Evolutionary conservation across 805 yeast genomes (phyloP), one percentile per base, ranked within the genome.

Genomic region (Suhomyces vadensis): DNA sequence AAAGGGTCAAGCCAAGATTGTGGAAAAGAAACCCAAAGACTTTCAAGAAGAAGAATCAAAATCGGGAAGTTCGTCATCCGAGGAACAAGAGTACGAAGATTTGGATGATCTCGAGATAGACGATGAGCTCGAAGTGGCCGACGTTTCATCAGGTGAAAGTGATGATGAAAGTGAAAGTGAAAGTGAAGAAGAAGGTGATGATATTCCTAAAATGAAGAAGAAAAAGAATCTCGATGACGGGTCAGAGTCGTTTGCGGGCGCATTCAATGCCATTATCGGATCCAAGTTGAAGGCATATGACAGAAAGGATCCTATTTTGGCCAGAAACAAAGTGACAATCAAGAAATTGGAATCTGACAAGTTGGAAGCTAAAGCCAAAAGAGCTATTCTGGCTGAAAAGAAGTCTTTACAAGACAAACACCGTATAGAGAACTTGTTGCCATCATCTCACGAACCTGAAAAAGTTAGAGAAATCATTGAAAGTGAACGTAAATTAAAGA

Each of bases 231-330:
- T 67, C 35, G 84, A 78, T 48, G 89, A 84, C 63, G 92, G 90
- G n/a, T 76, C 88, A 1, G 83, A 74, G 35, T 74, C 81, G 1
- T 92, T 94, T 58, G 87, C 96, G 14, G 75, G 67, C 43, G 98
- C 98, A 0, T 81, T 94, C 58, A 81, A 72, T 52, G 94, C 96
- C 11, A 85, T 92, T 55, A 68, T 92, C 41, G 86, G 85, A 4
- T 88, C 98, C 1, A 83, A 81, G 56, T 73, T 92, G 52, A 94
- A 94, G 62, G 95, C 96, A 0, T 86, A 92, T 56, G 89, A 86
- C 58, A 76, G 97, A 58, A 78, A 78, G 36, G 96, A 91, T 61
- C 99, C 99, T 2, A 87, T 92, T 44, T 75, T 92, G 67, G 91
- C 92, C 6, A 82, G 98, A 66, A 86, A 87, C 57, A 86, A 85